Base-by-base conservation (phyloP, 139 green algal species). In the Chlorella sp. region DNA sequence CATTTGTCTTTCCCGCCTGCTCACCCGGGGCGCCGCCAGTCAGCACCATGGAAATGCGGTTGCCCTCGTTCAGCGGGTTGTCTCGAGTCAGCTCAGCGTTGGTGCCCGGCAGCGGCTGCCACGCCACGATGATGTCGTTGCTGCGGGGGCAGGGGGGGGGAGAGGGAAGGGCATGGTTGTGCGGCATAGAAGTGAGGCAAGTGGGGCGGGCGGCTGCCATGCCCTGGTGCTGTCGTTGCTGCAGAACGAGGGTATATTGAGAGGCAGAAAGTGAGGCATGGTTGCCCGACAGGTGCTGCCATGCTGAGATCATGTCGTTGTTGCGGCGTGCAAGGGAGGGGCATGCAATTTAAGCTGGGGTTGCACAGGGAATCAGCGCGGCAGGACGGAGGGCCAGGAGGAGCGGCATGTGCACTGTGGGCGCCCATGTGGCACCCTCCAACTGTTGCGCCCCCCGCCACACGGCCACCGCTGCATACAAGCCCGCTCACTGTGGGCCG, bases 121-220 rank as follows among this genome's bases (percentile, higher is more conserved):
- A 90, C 2, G 84, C 84, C 14, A 83, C 46, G 38, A 79, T 84
- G 56, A 84, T 87, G 75, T 87, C 83, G 48, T 83, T 83, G 30
- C 84, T 78, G 81, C 54, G 20, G 24, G 19, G 14, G 20, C 24
- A 3, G 32, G 34, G 46, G 30, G 62, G 62, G 30, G 2, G 62
- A 19, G 14, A 17, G 30, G 46, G 46, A 11, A 11, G 26, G 30
- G 5, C 30, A 14, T 38, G 30, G 62, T 19, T 5, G 30, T 36
- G 28, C 5, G 62, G 30, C 5, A n/a, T 43, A 5, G 28, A 72
- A 32, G 16, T 13, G 28, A 34, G 5, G 60, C 26, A 34, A 19
- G 67, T 7, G 1, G 34, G 67, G 34, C 3, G 67, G 16, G 36
- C 4, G 16, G 30, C n/a, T n/a, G n/a, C n/a, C n/a, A n/a, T n/a